A percentile compares a stretch with the other conserved stretches of the same genome.
Evolutionary conservation across 129 eudicot species (phyloP).

Genomic region (Ambrosia trifida): DNA sequence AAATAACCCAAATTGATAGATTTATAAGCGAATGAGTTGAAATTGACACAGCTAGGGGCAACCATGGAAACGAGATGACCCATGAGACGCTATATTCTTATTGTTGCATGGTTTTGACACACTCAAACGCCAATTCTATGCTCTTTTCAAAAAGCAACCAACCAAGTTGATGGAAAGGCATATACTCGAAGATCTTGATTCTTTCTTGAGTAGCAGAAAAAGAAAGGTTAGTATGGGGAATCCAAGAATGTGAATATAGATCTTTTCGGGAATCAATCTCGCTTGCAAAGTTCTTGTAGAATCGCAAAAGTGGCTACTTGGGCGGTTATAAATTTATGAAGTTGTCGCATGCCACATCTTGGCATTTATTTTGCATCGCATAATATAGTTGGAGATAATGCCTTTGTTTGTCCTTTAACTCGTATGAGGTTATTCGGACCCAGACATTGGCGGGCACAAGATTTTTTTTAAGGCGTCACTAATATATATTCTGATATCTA

Average conservation of each 20-base stretch:
- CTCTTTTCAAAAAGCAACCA: slow-evolving; percentile 16
- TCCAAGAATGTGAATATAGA: slow-evolving; percentile 18
- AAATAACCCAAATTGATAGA: not conserved
- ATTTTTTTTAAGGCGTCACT: too few species aligned
- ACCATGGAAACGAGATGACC: not conserved
- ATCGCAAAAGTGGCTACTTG: slow-evolving; percentile 16
- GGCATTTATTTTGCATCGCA: not conserved
- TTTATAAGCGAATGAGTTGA: not conserved
- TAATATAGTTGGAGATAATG: too few species aligned
- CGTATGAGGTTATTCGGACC: too few species aligned
- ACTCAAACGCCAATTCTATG: slow-evolving; percentile 2
- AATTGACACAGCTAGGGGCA: not conserved
- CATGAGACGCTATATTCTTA: not conserved
- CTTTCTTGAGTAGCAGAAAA: slow-evolving; percentile 17
- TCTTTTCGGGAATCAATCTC: slow-evolving; percentile 27
- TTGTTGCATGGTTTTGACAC: slow-evolving; percentile 17
- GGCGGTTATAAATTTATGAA: slow-evolving; percentile 13
- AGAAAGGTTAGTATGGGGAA: slow-evolving; percentile 3
- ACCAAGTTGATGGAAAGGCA: slow-evolving; percentile 29
- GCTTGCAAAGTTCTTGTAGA: slow-evolving; percentile 17
- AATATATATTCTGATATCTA: too few species aligned
- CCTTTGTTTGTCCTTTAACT: too few species aligned
- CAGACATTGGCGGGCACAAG: too few species aligned
- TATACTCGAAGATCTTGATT: slow-evolving; percentile 29
- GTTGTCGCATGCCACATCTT: slow-evolving; percentile 12